Conservation (phyloP, 768 basidiomycete genomes). For the Leucosporidium creatinivorum region DNA sequence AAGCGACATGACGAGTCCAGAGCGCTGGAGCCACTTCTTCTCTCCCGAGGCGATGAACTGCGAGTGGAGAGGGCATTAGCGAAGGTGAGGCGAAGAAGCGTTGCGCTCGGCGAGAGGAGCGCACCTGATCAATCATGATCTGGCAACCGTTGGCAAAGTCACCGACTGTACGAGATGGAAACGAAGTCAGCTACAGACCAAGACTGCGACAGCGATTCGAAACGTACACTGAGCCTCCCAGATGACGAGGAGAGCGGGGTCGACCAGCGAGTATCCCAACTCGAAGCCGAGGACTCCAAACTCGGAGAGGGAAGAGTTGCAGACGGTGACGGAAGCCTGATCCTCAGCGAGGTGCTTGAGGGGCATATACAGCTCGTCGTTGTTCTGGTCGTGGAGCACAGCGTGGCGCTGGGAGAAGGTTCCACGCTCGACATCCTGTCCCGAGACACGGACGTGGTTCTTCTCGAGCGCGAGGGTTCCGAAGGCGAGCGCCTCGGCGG, state of each 20-base stretch:
- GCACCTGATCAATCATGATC: conserved; percentile 70
- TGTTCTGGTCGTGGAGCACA: conserved; percentile 89
- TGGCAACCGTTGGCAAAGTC: conserved; percentile 98
- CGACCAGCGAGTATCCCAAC: conserved; percentile 95
- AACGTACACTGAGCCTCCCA: conserved; percentile 84
- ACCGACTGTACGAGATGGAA: conserved; percentile 50
- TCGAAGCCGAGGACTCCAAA: conserved; percentile 93
- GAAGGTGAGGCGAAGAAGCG: not conserved
- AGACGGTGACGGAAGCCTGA: conserved; percentile 89
- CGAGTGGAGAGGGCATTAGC: not conserved
- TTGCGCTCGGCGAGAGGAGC: not conserved
- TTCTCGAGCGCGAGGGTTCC: conserved; percentile 88
- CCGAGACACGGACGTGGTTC: conserved; percentile 87
- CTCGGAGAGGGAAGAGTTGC: conserved; percentile 95
- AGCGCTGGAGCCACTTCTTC: conserved; percentile 93
- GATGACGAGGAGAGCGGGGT: conserved; percentile 81
- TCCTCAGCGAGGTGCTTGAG: conserved; percentile 77
- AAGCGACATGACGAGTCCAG: conserved; percentile 66
- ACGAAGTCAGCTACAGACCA: not conserved
- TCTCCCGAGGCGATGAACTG: conserved; percentile 98
- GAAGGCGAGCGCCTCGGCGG: conserved; percentile 94
- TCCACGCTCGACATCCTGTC: conserved; percentile 97
- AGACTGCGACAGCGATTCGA: not conserved
- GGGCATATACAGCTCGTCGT: conserved; percentile 81
- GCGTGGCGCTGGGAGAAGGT: conserved; percentile 99